These are phyloP conservation scores for Cardamine occulta DNA, from an alignment of 345 rosid genomes.

Conservation along the genomic window DNA sequence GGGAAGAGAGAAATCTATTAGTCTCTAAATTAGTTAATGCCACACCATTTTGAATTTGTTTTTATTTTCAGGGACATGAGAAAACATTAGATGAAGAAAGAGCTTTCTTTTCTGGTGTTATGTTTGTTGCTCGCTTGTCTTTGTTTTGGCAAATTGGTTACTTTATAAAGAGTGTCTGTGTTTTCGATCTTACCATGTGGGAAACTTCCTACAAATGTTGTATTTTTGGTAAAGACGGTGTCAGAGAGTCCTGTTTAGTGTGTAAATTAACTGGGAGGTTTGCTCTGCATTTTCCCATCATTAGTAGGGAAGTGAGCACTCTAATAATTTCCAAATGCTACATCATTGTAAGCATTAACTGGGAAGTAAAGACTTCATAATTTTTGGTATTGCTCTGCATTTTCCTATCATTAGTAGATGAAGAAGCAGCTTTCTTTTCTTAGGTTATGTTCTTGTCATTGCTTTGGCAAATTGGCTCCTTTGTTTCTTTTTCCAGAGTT, in stretches of 20 bases:
- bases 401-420: too few species aligned
- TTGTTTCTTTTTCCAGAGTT: too few species aligned
- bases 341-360: too few species aligned
- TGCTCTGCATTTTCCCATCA: too few species aligned
- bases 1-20: neutral
- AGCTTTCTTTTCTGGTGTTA: neutral
- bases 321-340: too few species aligned
- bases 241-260: too few species aligned
- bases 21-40: neutral
- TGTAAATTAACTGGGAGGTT: too few species aligned
- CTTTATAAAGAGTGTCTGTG: neutral
- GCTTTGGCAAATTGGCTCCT: neutral
- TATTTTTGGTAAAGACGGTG: too few species aligned
- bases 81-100: neutral
- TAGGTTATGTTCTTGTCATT: neutral
- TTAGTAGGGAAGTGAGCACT: too few species aligned
- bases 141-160: neutral
- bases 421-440: neutral
- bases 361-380: too few species aligned
- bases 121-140: conserved; percentile 6
- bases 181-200: neutral
- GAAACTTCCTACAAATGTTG: neutral
- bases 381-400: too few species aligned
- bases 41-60: neutral
- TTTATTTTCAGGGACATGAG: neutral